Evolutionary conservation across 2,329 filamentous ascomycete species (phyloP).

Genomic region (Phialophora macrospora): DNA sequence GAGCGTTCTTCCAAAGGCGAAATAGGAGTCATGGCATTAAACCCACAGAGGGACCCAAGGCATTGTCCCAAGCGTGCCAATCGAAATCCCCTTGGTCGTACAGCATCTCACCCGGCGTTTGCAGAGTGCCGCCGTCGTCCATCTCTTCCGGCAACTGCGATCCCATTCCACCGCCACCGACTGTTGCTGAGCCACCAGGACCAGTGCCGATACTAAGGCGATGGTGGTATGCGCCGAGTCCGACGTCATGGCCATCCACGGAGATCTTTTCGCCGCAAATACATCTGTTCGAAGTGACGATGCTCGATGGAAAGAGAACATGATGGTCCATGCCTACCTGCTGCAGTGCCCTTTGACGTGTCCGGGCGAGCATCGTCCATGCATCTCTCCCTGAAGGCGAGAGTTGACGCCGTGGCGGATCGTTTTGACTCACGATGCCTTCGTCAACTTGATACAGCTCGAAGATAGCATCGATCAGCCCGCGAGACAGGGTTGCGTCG

Average conservation of each 20-base stretch:
- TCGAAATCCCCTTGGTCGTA: conserved; percentile 29
- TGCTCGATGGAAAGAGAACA: conserved; percentile 29
- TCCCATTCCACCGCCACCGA: not conserved
- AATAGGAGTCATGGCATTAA: conserved; percentile 17
- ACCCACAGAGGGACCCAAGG: conserved; percentile 22
- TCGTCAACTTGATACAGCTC: conserved; percentile 37
- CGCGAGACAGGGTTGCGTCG: conserved; percentile 33
- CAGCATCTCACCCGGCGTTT: conserved; percentile 18
- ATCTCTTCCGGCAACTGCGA: conserved; percentile 7
- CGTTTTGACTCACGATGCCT: conserved; percentile 31
- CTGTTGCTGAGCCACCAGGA: not conserved
- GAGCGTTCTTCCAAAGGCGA: not conserved
- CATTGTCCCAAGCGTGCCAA: conserved; percentile 33
- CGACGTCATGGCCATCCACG: not conserved
- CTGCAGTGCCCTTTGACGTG: conserved; percentile 32
- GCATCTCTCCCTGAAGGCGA: conserved; percentile 33
- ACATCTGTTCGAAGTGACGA: conserved; percentile 27
- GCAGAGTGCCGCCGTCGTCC: not conserved
- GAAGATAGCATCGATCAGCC: conserved; percentile 36
- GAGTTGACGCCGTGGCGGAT: conserved; percentile 32
- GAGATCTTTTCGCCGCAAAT: conserved; percentile 33
- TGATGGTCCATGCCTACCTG: conserved; percentile 34
- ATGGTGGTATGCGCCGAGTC: not conserved
- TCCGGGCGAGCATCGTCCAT: conserved; percentile 33
- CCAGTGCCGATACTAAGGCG: not conserved